Evolutionary conservation across 257 asterid genomes (phyloP).

Genomic region (Cordia subcordata): DNA sequence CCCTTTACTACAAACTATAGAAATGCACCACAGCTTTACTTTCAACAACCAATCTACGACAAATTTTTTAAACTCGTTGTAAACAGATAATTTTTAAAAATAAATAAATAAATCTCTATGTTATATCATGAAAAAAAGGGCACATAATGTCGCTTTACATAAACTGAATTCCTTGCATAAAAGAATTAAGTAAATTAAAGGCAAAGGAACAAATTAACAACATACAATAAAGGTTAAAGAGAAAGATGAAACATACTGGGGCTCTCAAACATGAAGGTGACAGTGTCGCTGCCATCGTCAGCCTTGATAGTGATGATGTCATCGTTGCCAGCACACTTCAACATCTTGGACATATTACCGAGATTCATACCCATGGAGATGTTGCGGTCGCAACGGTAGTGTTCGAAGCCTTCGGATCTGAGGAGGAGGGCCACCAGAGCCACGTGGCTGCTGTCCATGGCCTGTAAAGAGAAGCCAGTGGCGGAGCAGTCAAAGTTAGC

Average conservation of each 20-base stretch:
- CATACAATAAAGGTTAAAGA: neutral
- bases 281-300: conserved; percentile 59
- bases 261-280: conserved; percentile 65
- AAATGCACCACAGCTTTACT: no score
- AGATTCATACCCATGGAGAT: conserved; percentile 63
- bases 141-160: no score
- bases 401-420: conserved; percentile 64
- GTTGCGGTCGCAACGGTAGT: conserved; percentile 65
- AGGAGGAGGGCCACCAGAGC: conserved; percentile 60
- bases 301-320: conserved; percentile 62
- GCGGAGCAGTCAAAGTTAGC: conserved; percentile 65
- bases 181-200: neutral
- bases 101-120: no score
- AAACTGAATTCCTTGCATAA: neutral
- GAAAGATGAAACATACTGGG: conserved; percentile 41
- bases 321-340: conserved; percentile 59
- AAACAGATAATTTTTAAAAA: no score
- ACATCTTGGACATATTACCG: conserved; percentile 50
- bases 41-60: no score
- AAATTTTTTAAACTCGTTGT: no score
- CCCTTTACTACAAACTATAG: no score
- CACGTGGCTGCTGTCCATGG: conserved; percentile 69
- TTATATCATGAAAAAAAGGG: no score
- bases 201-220: neutral
- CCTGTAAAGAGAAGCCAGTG: conserved; percentile 59